These are phyloP conservation scores for Pyricularia grisea DNA, from an alignment of 2,329 filamentous ascomycete species.

Conservation along the genomic window DNA sequence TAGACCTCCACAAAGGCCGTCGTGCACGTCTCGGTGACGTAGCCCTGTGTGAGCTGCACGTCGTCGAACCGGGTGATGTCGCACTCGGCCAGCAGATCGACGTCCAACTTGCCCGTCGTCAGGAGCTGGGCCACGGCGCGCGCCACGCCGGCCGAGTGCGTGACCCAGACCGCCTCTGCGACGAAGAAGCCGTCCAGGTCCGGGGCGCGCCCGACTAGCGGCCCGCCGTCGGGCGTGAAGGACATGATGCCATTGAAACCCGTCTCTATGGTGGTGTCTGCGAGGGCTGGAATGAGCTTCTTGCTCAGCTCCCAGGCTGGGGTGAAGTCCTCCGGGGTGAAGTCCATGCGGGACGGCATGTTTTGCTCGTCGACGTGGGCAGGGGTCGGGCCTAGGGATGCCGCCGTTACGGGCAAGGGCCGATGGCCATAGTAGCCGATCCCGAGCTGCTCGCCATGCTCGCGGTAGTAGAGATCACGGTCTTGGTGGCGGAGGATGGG, in stretches of 20 bases:
- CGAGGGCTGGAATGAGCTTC: slow-evolving; percentile 42
- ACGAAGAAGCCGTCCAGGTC: slow-evolving; percentile 53
- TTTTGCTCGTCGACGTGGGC: slow-evolving; percentile 44
- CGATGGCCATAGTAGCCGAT: slow-evolving; percentile 57
- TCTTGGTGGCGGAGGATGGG: slow-evolving; percentile 56
- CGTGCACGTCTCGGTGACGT: slow-evolving; percentile 47
- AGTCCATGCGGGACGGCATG: slow-evolving; percentile 54
- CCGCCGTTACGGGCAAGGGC: slow-evolving; percentile 50
- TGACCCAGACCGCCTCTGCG: slow-evolving; percentile 58
- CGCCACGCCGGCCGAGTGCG: slow-evolving; percentile 54
- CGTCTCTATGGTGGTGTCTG: slow-evolving; percentile 39
- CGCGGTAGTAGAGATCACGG: slow-evolving; percentile 54
- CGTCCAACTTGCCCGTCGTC: slow-evolving; percentile 42
- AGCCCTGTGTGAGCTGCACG: slow-evolving; percentile 44
- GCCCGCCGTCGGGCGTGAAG: slow-evolving; percentile 55
- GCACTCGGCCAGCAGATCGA: slow-evolving; percentile 46
- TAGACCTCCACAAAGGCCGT: slow-evolving; percentile 58
- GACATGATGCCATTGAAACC: slow-evolving; percentile 60
- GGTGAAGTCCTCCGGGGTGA: slow-evolving; percentile 50
- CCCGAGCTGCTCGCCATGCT: slow-evolving; percentile 52
- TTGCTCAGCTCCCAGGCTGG: slow-evolving; percentile 49
- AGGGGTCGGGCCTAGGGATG: slow-evolving; percentile 41
- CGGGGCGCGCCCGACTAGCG: slow-evolving; percentile 48
- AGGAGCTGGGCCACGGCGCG: slow-evolving; percentile 49
- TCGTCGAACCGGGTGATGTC: slow-evolving; percentile 53